phyloP scores from a whole-genome alignment of 176 grass and related monocot species.

The Triticum urartu region DNA sequence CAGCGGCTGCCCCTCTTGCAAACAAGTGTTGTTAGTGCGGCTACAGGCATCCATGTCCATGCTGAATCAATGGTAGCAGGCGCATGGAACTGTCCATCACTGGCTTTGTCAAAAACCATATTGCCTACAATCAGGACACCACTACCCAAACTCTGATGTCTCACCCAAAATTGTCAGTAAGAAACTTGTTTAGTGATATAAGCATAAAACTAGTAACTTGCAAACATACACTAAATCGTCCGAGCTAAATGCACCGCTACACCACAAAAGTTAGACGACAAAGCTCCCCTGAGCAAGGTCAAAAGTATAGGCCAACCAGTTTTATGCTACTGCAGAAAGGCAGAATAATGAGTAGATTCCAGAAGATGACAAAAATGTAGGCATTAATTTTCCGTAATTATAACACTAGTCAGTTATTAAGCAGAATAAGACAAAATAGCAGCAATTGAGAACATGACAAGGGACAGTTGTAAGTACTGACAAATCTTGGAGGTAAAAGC shows the following conservation, averaged over 20 bases:
- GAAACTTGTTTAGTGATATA: conserved; percentile 2
- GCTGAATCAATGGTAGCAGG: neutral
- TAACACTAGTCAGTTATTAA: conserved; percentile 21
- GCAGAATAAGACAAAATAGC: conserved; percentile 5
- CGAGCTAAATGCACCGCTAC: conserved; percentile 6
- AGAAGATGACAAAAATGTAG: conserved; percentile 18
- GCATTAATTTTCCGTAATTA: conserved; percentile 14
- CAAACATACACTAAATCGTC: neutral
- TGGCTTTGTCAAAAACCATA: neutral
- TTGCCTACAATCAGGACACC: conserved; percentile 5
- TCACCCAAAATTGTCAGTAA: conserved; percentile 24
- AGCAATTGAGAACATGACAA: conserved; percentile 35
- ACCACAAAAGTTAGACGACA: conserved; percentile 25
- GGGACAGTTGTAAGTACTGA: conserved; percentile 43
- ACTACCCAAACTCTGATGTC: conserved; percentile 1
- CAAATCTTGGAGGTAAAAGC: conserved; percentile 39
- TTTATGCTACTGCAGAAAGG: conserved; percentile 4
- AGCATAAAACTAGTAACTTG: neutral
- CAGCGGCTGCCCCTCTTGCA: neutral
- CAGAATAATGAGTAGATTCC: neutral
- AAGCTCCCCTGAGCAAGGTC: neutral
- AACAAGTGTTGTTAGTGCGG: neutral
- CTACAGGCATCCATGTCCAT: conserved; percentile 10
- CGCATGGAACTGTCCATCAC: conserved; percentile 22
- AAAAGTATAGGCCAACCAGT: neutral